Evolutionary conservation across 345 rosid genomes (phyloP), one percentile per base, ranked within the genome.

Genomic region (Turnera subulata): DNA sequence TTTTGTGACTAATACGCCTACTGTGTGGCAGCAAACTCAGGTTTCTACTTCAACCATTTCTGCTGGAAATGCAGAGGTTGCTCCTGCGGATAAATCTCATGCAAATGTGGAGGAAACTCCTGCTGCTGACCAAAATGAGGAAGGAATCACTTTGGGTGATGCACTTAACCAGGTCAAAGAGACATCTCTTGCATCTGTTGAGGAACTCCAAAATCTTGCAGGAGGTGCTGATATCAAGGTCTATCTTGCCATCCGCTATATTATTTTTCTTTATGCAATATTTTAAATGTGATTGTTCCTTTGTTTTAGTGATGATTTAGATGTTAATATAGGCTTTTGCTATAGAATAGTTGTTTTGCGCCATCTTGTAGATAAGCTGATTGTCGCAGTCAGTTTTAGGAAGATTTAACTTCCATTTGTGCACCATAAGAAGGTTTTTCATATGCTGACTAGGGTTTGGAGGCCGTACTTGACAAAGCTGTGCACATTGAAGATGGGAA

Each of bases 161-260:
- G 92, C 95, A 58, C 83, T 89, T 73, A 78, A 78, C 69, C 86
- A 80, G 69, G 80, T 79, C 33, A 85, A 89, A 73, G 92, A 81
- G 64, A 57, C 75, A 54, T 70, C 96, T 63, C 78, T 85, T 76
- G 92, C 94, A 67, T 85, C 95, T 62, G 90, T 93, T 65, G 99
- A 93, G 83, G 99, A 93, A 69, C 84, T 93, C 55, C 99, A 89
- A 48, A 82, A 78, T 59, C 97, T 93, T 69, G 97, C 96, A 26
- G 97, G 91, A 0, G 96, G 96, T 71, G 94, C 97, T 76, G 99
- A 93, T 78, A 87, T 93, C 63, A 93, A 93, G 99, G 97, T 89
- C 35, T 55, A 55, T 62, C 33, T 40, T 21, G 46, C 56, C 24
- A 6, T 46, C 2, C 42, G 7, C 50, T 52, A 22, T 45, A 14